Evolutionary conservation across 2,329 filamentous ascomycete genomes (phyloP).

Genomic region (Penicillium sp.): DNA sequence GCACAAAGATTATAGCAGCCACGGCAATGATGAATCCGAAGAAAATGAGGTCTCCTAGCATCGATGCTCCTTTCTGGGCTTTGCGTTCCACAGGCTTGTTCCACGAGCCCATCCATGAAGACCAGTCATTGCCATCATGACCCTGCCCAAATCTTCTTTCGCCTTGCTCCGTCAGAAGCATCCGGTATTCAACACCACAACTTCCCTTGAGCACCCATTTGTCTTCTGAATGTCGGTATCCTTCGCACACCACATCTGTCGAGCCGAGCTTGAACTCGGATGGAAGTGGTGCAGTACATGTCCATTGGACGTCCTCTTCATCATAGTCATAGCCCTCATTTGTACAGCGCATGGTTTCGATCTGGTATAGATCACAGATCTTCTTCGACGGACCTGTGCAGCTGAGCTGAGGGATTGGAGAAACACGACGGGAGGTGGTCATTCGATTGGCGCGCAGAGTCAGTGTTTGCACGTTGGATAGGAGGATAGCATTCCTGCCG

Average conservation of each 20-base stretch:
- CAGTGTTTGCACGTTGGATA: constrained; percentile 69
- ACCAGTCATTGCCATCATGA: constrained; percentile 33
- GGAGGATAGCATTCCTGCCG: constrained; percentile 53
- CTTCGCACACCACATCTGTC: constrained; percentile 91
- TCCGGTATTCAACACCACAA: constrained; percentile 85
- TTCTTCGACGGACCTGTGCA: constrained; percentile 65
- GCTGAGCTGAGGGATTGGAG: constrained; percentile 72
- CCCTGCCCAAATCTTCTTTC: constrained; percentile 65
- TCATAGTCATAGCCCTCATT: constrained; percentile 81
- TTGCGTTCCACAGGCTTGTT: constrained; percentile 6
- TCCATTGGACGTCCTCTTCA: constrained; percentile 82
- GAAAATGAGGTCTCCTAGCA: constrained; percentile 33
- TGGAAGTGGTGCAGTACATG: constrained; percentile 67
- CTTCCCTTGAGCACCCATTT: constrained; percentile 85
- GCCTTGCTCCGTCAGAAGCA: constrained; percentile 74
- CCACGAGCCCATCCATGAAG: constrained; percentile 10
- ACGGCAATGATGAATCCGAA: constrained; percentile 32
- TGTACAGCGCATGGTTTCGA: constrained; percentile 83
- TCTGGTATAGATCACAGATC: constrained; percentile 65
- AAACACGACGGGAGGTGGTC: constrained; percentile 73
- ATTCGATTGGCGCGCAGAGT: constrained; percentile 67
- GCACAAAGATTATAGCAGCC: constrained; percentile 30
- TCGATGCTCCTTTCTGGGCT: constrained; percentile 5
- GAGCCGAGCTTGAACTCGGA: constrained; percentile 70
- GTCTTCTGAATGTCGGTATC: constrained; percentile 73